Percentiles rank a stretch among this genome's conserved stretches.
phyloP scores from a whole-genome alignment of 129 eudicot species.

The Chrysanthemum lavandulifolium region DNA sequence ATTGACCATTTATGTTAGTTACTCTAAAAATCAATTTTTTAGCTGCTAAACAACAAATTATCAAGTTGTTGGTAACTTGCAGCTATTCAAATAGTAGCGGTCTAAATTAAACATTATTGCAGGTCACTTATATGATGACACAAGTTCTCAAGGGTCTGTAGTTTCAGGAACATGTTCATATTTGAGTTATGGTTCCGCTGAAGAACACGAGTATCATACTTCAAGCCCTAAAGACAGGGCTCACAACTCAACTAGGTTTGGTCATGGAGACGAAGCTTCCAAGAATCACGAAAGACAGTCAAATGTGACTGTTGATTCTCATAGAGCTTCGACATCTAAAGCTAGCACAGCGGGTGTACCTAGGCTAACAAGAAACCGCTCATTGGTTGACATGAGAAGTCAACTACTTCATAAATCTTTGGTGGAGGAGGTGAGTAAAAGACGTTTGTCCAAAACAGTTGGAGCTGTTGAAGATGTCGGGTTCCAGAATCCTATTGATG shows the following conservation, averaged over 20 bases:
- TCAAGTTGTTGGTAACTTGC: no score
- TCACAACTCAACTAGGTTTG: conserved; percentile 50
- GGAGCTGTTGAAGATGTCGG: conserved; percentile 76
- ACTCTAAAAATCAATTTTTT: no score
- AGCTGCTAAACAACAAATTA: no score
- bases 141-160: conserved; percentile 68
- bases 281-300: conserved; percentile 23
- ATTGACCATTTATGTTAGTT: no score
- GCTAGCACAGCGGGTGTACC: conserved; percentile 27
- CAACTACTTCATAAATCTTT: conserved; percentile 73
- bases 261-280: conserved; percentile 36
- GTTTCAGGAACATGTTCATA: conserved; percentile 61
- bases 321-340: conserved; percentile 39
- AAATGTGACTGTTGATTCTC: conserved; percentile 21
- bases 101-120: conserved; percentile 35
- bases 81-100: neutral
- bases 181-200: conserved; percentile 56
- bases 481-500: conserved; percentile 57
- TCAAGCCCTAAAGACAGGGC: conserved; percentile 42
- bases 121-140: conserved; percentile 67
- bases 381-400: conserved; percentile 77
- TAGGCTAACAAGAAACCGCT: conserved; percentile 54
- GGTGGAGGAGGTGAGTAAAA: conserved; percentile 66
- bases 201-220: conserved; percentile 40
- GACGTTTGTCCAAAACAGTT: conserved; percentile 67